Evolutionary conservation across 2,329 filamentous ascomycete genomes (phyloP).

Genomic region (Fusarium multiceps): DNA sequence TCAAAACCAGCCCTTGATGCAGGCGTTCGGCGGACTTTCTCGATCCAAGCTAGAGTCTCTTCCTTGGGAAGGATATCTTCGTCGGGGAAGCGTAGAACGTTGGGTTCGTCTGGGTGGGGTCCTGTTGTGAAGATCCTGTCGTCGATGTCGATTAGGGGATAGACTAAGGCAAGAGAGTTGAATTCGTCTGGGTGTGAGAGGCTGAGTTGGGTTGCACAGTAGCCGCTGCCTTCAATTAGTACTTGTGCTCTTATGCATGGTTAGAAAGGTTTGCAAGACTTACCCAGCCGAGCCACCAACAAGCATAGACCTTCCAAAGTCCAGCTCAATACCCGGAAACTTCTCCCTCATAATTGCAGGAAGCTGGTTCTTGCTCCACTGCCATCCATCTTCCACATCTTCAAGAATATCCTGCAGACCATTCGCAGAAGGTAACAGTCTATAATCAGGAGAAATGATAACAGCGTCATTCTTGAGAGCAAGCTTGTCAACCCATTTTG

Average conservation of each 20-base stretch:
- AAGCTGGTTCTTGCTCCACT: constrained; percentile 36
- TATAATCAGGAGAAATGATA: constrained; percentile 44
- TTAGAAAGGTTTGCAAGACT: background rate
- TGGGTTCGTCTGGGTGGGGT: constrained; percentile 12
- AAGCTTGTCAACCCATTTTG: constrained; percentile 36
- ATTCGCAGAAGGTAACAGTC: constrained; percentile 41
- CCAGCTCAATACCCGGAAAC: constrained; percentile 10
- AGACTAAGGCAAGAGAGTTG: constrained; percentile 25
- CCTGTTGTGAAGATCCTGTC: constrained; percentile 31
- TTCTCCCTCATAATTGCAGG: background rate
- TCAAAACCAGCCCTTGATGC: constrained; percentile 27
- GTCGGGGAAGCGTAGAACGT: constrained; percentile 3
- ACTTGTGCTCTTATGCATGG: too few relatives aligned
- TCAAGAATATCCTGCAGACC: constrained; percentile 42
- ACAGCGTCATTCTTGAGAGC: constrained; percentile 42
- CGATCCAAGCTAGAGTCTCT: constrained; percentile 33
- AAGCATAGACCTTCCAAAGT: constrained; percentile 32
- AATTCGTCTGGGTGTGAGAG: constrained; percentile 42
- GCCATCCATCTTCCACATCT: constrained; percentile 46
- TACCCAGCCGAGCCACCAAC: constrained; percentile 40
- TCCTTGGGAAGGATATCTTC: constrained; percentile 29
- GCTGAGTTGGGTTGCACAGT: constrained; percentile 33
- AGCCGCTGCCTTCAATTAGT: constrained; percentile 27
- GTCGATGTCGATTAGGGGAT: constrained; percentile 40
- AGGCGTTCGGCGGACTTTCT: background rate